Conservation (phyloP, 2,329 filamentous ascomycete species). For the Hypoxylon sp. region DNA sequence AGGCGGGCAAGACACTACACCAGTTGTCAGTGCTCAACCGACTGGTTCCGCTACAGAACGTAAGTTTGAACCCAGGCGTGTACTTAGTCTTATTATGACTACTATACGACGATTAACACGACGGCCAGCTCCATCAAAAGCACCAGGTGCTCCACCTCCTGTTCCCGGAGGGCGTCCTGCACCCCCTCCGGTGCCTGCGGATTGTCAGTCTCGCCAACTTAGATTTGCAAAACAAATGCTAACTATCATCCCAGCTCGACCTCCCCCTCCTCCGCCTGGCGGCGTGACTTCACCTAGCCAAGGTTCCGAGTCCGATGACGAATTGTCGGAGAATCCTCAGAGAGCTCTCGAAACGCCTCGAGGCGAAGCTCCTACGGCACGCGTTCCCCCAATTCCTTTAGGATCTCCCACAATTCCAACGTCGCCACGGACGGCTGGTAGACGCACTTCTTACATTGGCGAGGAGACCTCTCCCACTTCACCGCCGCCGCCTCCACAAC, state of each 20-base stretch:
- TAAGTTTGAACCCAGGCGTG: slow-evolving; percentile 45
- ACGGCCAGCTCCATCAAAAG: slow-evolving; percentile 52
- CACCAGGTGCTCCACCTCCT: slow-evolving; percentile 59
- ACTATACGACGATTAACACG: slow-evolving; percentile 46
- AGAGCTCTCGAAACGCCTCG: slow-evolving; percentile 61
- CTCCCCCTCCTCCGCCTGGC: slow-evolving; percentile 68
- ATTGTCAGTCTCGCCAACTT: slow-evolving; percentile 66
- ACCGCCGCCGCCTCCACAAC: slow-evolving; percentile 55
- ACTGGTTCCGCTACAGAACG: slow-evolving; percentile 47
- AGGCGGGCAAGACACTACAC: slow-evolving; percentile 54
- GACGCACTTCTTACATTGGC: slow-evolving; percentile 56
- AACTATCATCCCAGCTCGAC: slow-evolving; percentile 68
- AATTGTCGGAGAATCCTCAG: slow-evolving; percentile 73
- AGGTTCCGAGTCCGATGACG: slow-evolving; percentile 91
- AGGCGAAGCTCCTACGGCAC: slow-evolving; percentile 56
- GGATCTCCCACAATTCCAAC: slow-evolving; percentile 62
- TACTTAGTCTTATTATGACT: slow-evolving; percentile 36
- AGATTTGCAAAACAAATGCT: slow-evolving; percentile 46
- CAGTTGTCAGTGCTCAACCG: slow-evolving; percentile 51
- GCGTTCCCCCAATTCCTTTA: slow-evolving; percentile 61
- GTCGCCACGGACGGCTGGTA: slow-evolving; percentile 59
- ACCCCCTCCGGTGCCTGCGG: slow-evolving; percentile 71
- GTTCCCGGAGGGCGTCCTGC: slow-evolving; percentile 67
- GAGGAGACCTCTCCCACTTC: slow-evolving; percentile 59
- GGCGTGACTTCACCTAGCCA: slow-evolving; percentile 76